Percentiles rank a stretch among this genome's conserved stretches.
These are phyloP conservation scores for Colletotrichum chlorophyti DNA, from an alignment of 2,329 filamentous ascomycete species.

Conservation along the genomic window DNA sequence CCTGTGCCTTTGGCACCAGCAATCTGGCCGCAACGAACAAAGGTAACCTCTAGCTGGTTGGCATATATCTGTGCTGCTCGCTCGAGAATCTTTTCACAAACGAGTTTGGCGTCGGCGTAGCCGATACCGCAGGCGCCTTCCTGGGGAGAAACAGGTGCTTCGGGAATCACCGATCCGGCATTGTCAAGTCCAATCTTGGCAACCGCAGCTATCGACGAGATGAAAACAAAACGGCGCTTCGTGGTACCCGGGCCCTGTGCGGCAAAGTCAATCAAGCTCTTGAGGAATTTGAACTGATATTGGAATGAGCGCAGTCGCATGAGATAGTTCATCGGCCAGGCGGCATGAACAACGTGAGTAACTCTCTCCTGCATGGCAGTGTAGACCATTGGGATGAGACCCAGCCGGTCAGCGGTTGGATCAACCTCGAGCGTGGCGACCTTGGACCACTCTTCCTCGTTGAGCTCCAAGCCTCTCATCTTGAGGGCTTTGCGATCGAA, in stretches of 20 bases:
- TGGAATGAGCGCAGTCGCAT: slow-evolving; percentile 29
- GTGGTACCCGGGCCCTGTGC: neutral
- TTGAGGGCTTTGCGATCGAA: slow-evolving; percentile 13
- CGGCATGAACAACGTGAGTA: slow-evolving; percentile 33
- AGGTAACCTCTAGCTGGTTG: slow-evolving; percentile 25
- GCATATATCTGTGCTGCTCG: slow-evolving; percentile 10
- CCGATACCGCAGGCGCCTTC: slow-evolving; percentile 30
- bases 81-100: slow-evolving; percentile 33
- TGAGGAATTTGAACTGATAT: slow-evolving; percentile 31
- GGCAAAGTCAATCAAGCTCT: slow-evolving; percentile 30
- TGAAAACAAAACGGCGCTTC: neutral
- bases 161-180: slow-evolving; percentile 20
- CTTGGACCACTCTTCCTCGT: slow-evolving; percentile 27
- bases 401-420: slow-evolving; percentile 26
- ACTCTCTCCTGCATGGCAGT: slow-evolving; percentile 20
- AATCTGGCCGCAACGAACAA: slow-evolving; percentile 31
- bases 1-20: slow-evolving; percentile 28
- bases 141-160: slow-evolving; percentile 23
- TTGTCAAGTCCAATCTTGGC: slow-evolving; percentile 7
- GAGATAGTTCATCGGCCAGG: slow-evolving; percentile 36
- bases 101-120: slow-evolving; percentile 33
- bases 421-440: slow-evolving; percentile 28
- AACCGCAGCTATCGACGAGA: neutral
- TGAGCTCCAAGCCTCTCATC: slow-evolving; percentile 15
- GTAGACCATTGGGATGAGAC: slow-evolving; percentile 24